phyloP scores from a whole-genome alignment of 345 rosid species.

The Pugionium dolabratum region DNA sequence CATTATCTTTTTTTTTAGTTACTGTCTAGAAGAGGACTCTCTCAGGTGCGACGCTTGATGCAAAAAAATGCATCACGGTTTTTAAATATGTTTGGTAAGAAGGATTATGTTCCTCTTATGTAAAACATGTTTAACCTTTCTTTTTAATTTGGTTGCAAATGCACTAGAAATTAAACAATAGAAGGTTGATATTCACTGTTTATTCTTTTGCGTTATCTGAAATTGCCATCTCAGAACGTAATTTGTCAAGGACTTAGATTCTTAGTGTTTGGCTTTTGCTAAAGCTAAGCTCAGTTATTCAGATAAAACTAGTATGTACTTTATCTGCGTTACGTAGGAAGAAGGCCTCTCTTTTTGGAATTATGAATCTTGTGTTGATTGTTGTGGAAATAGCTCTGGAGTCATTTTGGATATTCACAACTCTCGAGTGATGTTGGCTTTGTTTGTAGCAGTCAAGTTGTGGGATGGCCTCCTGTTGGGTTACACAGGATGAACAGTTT shows the following conservation, averaged over 20 bases:
- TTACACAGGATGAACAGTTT: conserved; percentile 78
- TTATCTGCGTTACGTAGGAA: neutral
- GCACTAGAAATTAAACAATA: no score
- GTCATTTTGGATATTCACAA: neutral
- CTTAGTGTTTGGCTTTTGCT: neutral
- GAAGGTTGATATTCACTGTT: neutral
- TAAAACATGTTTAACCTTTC: no score
- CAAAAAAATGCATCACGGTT: no score
- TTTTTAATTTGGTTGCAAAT: no score
- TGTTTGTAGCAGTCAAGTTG: conserved; percentile 67
- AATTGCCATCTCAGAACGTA: conserved; percentile 22
- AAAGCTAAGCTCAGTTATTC: conserved; percentile 11
- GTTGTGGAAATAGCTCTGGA: neutral
- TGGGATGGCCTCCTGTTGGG: conserved; percentile 93
- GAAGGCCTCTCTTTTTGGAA: no score
- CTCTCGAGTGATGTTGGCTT: conserved; percentile 8
- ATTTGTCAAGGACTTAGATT: neutral
- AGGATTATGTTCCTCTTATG: no score
- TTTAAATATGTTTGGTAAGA: no score
- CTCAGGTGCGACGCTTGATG: no score
- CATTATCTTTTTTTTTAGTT: no score
- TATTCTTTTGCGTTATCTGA: conserved; percentile 8
- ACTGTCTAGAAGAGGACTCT: no score
- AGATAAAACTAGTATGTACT: neutral
- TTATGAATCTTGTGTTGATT: conserved; percentile 19